A percentile compares a stretch with the other conserved stretches of the same genome.
phyloP scores from a whole-genome alignment of 805 yeast genomes.

The Pichia insulana region DNA sequence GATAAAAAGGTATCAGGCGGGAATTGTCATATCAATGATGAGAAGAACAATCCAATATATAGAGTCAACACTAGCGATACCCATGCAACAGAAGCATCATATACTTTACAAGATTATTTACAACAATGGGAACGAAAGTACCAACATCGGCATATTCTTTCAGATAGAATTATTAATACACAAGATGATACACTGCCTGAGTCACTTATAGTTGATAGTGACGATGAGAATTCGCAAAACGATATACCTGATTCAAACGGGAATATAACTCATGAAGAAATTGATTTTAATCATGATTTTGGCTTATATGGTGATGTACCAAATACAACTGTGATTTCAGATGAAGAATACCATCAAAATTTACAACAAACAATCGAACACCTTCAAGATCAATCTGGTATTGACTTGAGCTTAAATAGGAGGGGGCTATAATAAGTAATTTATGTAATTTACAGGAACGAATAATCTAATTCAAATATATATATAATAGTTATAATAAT shows the following conservation, averaged over 20 bases:
- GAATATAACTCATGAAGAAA: constrained; percentile 3
- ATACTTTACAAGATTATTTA: constrained; percentile 5
- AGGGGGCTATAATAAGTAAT: not conserved
- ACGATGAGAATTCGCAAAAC: constrained; percentile 1
- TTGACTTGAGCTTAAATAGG: not conserved
- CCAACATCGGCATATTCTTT: constrained; percentile 7
- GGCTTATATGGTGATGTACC: constrained; percentile 8
- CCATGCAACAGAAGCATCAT: not conserved
- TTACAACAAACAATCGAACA: constrained; percentile 1
- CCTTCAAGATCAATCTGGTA: constrained; percentile 3
- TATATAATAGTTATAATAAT: too few species aligned
- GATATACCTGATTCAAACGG: not conserved
- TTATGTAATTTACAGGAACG: not conserved
- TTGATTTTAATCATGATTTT: constrained; percentile 2
- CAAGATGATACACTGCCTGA: constrained; percentile 33
- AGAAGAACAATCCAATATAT: too few species aligned
- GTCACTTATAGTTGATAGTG: constrained; percentile 27
- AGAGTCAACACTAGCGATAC: not conserved
- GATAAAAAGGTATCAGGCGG: not conserved
- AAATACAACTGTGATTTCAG: not conserved
- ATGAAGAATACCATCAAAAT: constrained; percentile 2
- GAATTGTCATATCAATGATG: too few species aligned
- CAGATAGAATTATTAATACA: constrained; percentile 26
- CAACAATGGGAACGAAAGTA: constrained; percentile 7
- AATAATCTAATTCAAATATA: too few species aligned